A percentile compares a stretch with the other conserved stretches of the same genome.
These are phyloP conservation scores for Colletotrichum sp. DNA, from an alignment of 2,329 filamentous ascomycete species.

Conservation along the genomic window DNA sequence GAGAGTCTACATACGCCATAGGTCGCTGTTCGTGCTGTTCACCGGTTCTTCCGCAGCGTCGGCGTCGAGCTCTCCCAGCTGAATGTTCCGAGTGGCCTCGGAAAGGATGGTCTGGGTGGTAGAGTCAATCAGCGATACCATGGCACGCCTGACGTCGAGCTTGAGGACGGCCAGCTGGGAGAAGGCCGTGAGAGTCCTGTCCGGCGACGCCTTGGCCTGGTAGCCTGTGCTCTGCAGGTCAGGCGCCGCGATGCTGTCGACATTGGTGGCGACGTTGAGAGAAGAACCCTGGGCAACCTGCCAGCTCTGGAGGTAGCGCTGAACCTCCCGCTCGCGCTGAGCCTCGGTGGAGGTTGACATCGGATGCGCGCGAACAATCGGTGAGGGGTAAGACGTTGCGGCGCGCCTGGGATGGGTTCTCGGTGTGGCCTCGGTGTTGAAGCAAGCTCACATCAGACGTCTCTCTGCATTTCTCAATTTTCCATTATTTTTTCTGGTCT, in stretches of 20 bases:
- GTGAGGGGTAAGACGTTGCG: background rate
- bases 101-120: conserved; percentile 55
- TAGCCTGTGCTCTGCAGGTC: conserved; percentile 32
- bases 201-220: conserved; percentile 34
- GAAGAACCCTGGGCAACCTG: conserved; percentile 34
- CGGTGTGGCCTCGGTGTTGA: background rate
- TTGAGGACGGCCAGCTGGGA: conserved; percentile 56
- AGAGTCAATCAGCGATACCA: conserved; percentile 54
- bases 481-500: background rate
- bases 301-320: conserved; percentile 35
- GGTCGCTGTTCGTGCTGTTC: conserved; percentile 24
- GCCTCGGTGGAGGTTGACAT: conserved; percentile 11
- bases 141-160: conserved; percentile 48
- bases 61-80: conserved; percentile 35
- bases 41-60: background rate
- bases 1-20: conserved; percentile 36
- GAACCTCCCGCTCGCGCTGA: conserved; percentile 36
- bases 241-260: conserved; percentile 34
- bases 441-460: background rate
- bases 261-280: conserved; percentile 33
- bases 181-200: conserved; percentile 47
- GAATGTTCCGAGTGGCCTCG: conserved; percentile 52
- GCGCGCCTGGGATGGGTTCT: background rate
- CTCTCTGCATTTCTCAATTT: background rate
- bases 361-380: background rate